Evolutionary conservation across 768 basidiomycete genomes (phyloP).

Genomic region (Polyporus arcularius): DNA sequence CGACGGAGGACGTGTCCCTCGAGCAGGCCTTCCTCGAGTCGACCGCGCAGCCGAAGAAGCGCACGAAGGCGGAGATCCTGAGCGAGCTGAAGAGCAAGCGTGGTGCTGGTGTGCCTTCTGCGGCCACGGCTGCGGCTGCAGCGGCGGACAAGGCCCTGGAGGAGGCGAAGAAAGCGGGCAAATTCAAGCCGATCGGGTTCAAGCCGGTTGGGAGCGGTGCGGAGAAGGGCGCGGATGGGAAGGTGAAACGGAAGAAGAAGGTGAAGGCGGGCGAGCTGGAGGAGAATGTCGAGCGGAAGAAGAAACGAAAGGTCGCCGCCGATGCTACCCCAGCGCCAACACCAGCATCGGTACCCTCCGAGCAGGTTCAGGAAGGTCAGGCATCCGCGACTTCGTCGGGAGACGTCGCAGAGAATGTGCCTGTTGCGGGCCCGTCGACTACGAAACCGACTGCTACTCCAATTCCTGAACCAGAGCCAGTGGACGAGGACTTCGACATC

Average conservation of each 20-base stretch:
- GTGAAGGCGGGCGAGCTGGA: constrained; percentile 30
- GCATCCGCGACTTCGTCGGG: no score
- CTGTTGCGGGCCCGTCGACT: constrained; percentile 24
- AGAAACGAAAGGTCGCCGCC: constrained; percentile 53
- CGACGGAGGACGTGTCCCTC: constrained; percentile 77
- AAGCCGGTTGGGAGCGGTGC: constrained; percentile 52
- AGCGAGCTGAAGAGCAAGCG: constrained; percentile 70
- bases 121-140: constrained; percentile 20
- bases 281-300: constrained; percentile 45
- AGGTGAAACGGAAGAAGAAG: constrained; percentile 58
- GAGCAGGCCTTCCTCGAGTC: constrained; percentile 71
- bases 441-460: constrained; percentile 29
- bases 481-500: constrained; percentile 80
- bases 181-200: constrained; percentile 61
- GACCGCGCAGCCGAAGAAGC: constrained; percentile 55
- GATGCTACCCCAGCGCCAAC: background rate
- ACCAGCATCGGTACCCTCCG: background rate
- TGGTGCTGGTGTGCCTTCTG: constrained; percentile 18
- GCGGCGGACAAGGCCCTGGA: constrained; percentile 32
- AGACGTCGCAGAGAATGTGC: background rate
- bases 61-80: constrained; percentile 77
- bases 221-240: constrained; percentile 32
- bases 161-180: constrained; percentile 41
- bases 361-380: no score
- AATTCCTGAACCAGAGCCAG: constrained; percentile 38